These are phyloP conservation scores for Tetrastigma voinierianum DNA, from an alignment of 164 flowering plant species.

Conservation along the genomic window DNA sequence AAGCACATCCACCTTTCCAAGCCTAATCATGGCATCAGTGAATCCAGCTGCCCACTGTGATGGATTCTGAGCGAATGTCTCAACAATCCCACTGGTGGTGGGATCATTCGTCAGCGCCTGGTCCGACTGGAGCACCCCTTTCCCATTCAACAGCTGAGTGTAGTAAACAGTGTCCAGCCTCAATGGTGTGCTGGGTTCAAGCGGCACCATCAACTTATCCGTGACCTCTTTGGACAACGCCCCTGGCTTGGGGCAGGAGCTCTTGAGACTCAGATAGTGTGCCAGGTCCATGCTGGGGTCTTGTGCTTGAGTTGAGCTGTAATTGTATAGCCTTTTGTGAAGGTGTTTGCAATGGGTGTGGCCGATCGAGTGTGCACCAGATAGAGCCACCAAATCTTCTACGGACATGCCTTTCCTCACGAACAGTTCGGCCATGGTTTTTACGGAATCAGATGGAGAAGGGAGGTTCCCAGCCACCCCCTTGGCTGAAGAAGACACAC, in stretches of 20 bases:
- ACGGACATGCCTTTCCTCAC: slow-evolving; percentile 11
- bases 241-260: slow-evolving; percentile 8
- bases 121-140: slow-evolving; percentile 20
- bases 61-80: background rate
- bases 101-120: slow-evolving; percentile 14
- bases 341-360: slow-evolving; percentile 18
- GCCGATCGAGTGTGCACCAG: slow-evolving; percentile 32
- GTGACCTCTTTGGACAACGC: background rate
- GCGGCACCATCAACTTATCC: background rate
- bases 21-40: slow-evolving; percentile 16
- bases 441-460: background rate
- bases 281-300: slow-evolving; percentile 12
- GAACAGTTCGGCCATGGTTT: slow-evolving; percentile 8
- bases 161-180: slow-evolving; percentile 20
- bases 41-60: slow-evolving; percentile 2
- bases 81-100: slow-evolving; percentile 9
- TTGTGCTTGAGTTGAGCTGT: background rate
- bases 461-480: slow-evolving; percentile 19
- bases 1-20: slow-evolving; percentile 23
- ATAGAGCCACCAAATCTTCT: slow-evolving; percentile 24
- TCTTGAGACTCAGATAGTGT: background rate
- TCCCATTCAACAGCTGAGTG: slow-evolving; percentile 3
- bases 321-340: slow-evolving; percentile 10
- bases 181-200: slow-evolving; percentile 13
- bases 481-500: slow-evolving; percentile 15